Percentiles rank a stretch among this genome's conserved stretches.
Conservation (phyloP, 1,284 basidiomycete genomes). For the Schizophyllum commune region DNA sequence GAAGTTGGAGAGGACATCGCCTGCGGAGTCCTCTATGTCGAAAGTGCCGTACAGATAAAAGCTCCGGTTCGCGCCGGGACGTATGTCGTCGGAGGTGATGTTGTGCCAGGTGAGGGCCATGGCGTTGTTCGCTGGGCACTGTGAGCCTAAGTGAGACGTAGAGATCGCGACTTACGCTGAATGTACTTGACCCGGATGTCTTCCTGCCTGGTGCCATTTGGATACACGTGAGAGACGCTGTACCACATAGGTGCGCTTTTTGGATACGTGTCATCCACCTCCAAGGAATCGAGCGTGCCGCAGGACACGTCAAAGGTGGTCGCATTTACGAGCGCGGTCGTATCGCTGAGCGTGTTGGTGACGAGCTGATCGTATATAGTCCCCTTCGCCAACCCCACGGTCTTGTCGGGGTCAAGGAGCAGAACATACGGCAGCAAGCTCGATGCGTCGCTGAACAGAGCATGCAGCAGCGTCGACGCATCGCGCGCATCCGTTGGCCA, state of each 20-base stretch:
- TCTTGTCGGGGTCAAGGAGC: background rate
- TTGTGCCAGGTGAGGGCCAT: background rate
- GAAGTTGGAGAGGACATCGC: background rate
- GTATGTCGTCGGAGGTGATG: no score
- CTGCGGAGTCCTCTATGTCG: background rate
- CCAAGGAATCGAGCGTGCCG: background rate
- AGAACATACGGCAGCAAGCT: background rate
- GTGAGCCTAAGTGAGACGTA: no score
- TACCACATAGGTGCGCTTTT: background rate
- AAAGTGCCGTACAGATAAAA: background rate
- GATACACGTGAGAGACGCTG: background rate
- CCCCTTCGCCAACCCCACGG: background rate
- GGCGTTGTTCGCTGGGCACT: background rate
- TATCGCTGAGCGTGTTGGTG: background rate
- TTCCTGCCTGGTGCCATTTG: background rate
- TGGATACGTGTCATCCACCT: background rate
- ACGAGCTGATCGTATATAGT: background rate
- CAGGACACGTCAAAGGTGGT: background rate
- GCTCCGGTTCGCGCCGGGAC: background rate
- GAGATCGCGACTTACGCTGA: background rate
- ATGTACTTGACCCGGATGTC: background rate
- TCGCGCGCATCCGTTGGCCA: background rate
- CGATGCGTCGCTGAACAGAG: background rate
- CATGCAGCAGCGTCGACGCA: background rate
- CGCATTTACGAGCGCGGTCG: background rate